Evolutionary conservation across 345 rosid species (phyloP), one percentile per base, ranked within the genome.

Genomic region (Salix arbutifolia): DNA sequence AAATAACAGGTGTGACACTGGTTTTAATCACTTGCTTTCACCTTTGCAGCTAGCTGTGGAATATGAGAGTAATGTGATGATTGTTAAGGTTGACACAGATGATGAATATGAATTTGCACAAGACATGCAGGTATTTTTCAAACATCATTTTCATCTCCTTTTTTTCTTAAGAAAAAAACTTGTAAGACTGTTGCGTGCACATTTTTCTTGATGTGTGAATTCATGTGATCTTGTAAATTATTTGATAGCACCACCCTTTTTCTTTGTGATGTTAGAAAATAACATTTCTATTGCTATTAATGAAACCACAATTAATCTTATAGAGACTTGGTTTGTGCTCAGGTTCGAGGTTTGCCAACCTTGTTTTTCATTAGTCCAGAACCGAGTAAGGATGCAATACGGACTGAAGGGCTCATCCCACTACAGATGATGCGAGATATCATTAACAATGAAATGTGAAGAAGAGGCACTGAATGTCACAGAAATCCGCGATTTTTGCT

Each of bases 261-360:
- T 46, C 18, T 4, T 46, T 46, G 50, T 14, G 18, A 4, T 46
- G 50, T n/a, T 50, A 11, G 26, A 26, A 70, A 21, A 31, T 52
- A 48, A 11, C 23, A 19, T 58, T 61, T 18, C 31, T 13, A n/a
- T 42, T 61, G 52, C 58, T 11, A 28, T n/a, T 13, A 40, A 7
- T 61, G 69, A 61, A 72, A 18, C 14, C 19, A 9, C 42, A 10
- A 44, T 50, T 33, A 35, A 5, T 37, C 23, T 37, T 23, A 16
- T 16, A n/a, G 26, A 33, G n/a, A 28, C 33, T 58, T 33, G 75
- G 66, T 50, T 13, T 74, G n/a, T 42, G 61, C 64, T 75, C 91
- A 95, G 99, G 97, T 95, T 69, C 89, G 96, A 12, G 99, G 99
- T 23, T 84, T 95, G 86, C 97, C 99, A 0, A 95, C 99, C 11